Evolutionary conservation across 805 yeast species (phyloP).

Genomic region (Metschnikowia colocasiae): DNA sequence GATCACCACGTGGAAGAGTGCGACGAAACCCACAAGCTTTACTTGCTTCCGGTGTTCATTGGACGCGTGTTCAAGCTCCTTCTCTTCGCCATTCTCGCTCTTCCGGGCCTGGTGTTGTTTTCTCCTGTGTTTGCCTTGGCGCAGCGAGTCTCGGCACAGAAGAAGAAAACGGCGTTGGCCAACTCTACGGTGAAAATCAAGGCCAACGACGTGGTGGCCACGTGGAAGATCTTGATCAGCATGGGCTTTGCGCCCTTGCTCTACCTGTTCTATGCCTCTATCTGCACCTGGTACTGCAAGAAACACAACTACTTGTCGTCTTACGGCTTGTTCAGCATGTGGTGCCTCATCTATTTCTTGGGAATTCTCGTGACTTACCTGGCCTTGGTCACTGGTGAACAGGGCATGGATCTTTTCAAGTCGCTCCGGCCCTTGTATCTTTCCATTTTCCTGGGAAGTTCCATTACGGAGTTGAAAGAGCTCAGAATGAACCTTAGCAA

Average conservation of each 20-base stretch:
- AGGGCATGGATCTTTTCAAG: slow-evolving; percentile 84
- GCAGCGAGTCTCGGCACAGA: slow-evolving; percentile 64
- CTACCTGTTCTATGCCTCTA: slow-evolving; percentile 72
- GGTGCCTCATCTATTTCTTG: slow-evolving; percentile 50
- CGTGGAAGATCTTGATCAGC: slow-evolving; percentile 92
- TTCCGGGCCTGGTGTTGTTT: slow-evolving; percentile 87
- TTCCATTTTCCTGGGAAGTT: slow-evolving; percentile 55
- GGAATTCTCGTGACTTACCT: slow-evolving; percentile 78
- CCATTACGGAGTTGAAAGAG: slow-evolving; percentile 55
- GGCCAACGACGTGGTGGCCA: slow-evolving; percentile 92
- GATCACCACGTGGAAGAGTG: slow-evolving; percentile 60
- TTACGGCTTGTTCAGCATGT: slow-evolving; percentile 33
- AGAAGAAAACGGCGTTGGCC: slow-evolving; percentile 76
- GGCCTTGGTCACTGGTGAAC: slow-evolving; percentile 90
- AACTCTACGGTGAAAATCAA: slow-evolving; percentile 84
- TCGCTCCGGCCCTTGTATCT: slow-evolving; percentile 77
- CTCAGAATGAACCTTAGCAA: slow-evolving; percentile 60
- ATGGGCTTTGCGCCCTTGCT: slow-evolving; percentile 86
- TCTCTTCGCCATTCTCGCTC: slow-evolving; percentile 56
- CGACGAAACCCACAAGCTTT: slow-evolving; percentile 45
- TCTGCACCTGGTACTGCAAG: slow-evolving; percentile 43
- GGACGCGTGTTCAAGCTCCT: slow-evolving; percentile 56
- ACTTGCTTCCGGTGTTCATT: slow-evolving; percentile 50
- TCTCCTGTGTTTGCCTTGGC: slow-evolving; percentile 84
- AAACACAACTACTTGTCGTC: slow-evolving; percentile 13